Conservation (phyloP, 192 early-diverging fungal species). For the Podila horticola region DNA sequence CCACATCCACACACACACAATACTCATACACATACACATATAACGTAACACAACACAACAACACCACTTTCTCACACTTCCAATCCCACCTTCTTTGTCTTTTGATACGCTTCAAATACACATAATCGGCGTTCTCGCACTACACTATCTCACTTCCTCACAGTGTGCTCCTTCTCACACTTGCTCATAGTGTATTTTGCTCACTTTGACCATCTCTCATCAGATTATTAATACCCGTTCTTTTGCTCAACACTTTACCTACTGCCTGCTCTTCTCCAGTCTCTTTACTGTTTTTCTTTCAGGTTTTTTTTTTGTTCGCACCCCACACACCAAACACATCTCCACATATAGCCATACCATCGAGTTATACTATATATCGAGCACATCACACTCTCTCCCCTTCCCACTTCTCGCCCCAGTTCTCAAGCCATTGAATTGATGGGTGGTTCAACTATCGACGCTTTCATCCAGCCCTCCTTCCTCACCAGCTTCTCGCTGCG, state of each 20-base stretch:
- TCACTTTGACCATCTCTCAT: too few species aligned
- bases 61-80: too few species aligned
- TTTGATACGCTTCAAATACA: not conserved
- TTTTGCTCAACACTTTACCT: too few species aligned
- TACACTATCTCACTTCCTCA: not conserved
- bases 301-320: not conserved
- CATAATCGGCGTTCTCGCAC: not conserved
- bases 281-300: too few species aligned
- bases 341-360: not conserved
- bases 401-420: not conserved
- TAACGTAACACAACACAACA: too few species aligned
- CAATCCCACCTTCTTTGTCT: too few species aligned
- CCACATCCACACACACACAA: too few species aligned
- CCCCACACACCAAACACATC: not conserved
- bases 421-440: not conserved
- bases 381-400: not conserved
- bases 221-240: too few species aligned
- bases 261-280: too few species aligned
- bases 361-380: slow-evolving; percentile 2
- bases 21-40: too few species aligned
- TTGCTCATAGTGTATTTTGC: too few species aligned
- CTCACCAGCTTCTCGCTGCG: slow-evolving; percentile 1
- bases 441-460: not conserved
- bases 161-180: too few species aligned
- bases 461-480: slow-evolving; percentile 1